Base-by-base conservation (phyloP, 2,329 filamentous ascomycete genomes). In the Talaromyces sp. region DNA sequence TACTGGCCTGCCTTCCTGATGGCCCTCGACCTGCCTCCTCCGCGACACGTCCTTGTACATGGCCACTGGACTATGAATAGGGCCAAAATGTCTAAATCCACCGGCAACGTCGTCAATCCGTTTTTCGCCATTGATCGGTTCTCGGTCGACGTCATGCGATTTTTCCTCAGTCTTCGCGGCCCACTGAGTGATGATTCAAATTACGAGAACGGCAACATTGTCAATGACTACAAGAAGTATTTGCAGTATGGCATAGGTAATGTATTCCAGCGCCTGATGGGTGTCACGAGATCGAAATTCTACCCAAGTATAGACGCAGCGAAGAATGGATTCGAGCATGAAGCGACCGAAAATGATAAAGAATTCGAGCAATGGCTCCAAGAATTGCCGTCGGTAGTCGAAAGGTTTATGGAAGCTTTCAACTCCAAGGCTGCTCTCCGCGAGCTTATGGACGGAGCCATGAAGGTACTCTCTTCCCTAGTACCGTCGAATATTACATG, bases 1-100 rank as follows among this genome's bases (percentile, higher is more conserved):
- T 99, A 99, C 82, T 99, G 96, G 95, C 95, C 95, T 0, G 95
- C 95, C 3, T 90, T 99, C 70, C 87, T 99, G 16, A 90, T 99
- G 85, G 94, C 95, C 1, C 82, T 97, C 14, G 88, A 89, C 60
- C 83, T 98, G 4, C 90, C 92, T 1, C 81, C 91, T 0, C 92
- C 95, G 0, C 89, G 88, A 73, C 88, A 88, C 68, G 86, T 99
- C 37, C 82, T 99, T 2, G 92, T 92, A 61, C 95, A 99, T 75
- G 93, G 90, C 2, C 95, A 99, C 76, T 99, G 96, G 95, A 96
- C 93, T 14, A 89, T 99, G 79, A 91, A 91, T 64, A 87, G 87
- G 62, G 87, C 89, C 70, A 99, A 99, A 78, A 99, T 99, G 93
- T 94, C 93, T 67, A 99, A 99, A 77, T 96, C 92, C 1, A 87